phyloP scores from a whole-genome alignment of 192 early-diverging fungal genomes.

The Entomortierella chlamydospora region DNA sequence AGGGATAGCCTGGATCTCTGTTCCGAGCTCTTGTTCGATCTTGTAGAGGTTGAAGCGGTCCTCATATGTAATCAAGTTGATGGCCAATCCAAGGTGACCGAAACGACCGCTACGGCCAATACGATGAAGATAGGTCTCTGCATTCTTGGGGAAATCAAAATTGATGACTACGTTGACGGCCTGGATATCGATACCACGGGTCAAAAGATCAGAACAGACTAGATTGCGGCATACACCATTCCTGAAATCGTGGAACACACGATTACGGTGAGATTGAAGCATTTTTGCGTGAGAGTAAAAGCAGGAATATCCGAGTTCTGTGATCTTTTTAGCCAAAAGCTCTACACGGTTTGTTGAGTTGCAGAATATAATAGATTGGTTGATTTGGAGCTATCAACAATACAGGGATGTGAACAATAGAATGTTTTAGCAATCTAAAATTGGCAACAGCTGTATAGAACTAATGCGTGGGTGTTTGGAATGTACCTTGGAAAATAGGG shows the following conservation, averaged over 20 bases:
- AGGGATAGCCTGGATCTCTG: slow-evolving; percentile 98
- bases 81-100: slow-evolving; percentile 95
- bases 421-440: too few relatives aligned
- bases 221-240: slow-evolving; percentile 97
- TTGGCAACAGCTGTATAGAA: too few relatives aligned
- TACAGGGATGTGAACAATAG: not conserved
- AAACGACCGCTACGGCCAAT: slow-evolving; percentile 98
- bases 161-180: slow-evolving; percentile 99
- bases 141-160: slow-evolving; percentile 99
- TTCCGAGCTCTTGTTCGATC: slow-evolving; percentile 98
- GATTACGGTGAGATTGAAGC: slow-evolving; percentile 97
- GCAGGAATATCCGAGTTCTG: slow-evolving; percentile 98
- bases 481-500: slow-evolving; percentile 92
- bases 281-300: slow-evolving; percentile 99
- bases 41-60: slow-evolving; percentile 98
- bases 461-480: too few relatives aligned
- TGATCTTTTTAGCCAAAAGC: slow-evolving; percentile 98
- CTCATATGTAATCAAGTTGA: slow-evolving; percentile 98
- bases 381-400: slow-evolving; percentile 91
- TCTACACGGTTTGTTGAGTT: slow-evolving; percentile 99
- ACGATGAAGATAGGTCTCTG: slow-evolving; percentile 98
- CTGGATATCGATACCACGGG: slow-evolving; percentile 99
- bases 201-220: slow-evolving; percentile 97
- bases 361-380: slow-evolving; percentile 99
- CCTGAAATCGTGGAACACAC: slow-evolving; percentile 99